These are phyloP conservation scores for Hymenotorrendiella dingleyae DNA, from an alignment of 2,329 filamentous ascomycete genomes.

Conservation along the genomic window DNA sequence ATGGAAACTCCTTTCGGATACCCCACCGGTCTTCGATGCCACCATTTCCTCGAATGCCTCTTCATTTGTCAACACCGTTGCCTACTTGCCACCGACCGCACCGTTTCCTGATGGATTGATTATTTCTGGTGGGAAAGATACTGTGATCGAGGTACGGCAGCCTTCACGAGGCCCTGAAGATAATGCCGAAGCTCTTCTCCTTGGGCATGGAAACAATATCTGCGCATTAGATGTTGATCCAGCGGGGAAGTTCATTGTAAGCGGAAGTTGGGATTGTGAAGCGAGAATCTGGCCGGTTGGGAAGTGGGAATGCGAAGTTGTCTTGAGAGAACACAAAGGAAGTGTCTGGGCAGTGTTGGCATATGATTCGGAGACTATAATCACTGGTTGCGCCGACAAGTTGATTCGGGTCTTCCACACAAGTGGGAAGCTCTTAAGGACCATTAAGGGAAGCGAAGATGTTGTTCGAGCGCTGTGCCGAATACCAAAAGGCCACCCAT, in stretches of 20 bases:
- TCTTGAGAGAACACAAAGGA: constrained; percentile 70
- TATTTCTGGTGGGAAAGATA: constrained; percentile 83
- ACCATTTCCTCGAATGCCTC: constrained; percentile 74
- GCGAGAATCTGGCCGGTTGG: constrained; percentile 81
- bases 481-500: constrained; percentile 68
- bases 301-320: constrained; percentile 72
- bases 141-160: constrained; percentile 83
- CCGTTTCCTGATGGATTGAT: constrained; percentile 71
- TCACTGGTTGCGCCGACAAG: constrained; percentile 91
- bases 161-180: constrained; percentile 61
- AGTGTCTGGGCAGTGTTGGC: constrained; percentile 90
- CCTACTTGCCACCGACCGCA: constrained; percentile 65
- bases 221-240: constrained; percentile 78
- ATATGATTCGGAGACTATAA: constrained; percentile 70
- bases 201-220: constrained; percentile 84
- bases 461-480: constrained; percentile 84
- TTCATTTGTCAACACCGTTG: constrained; percentile 80
- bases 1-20: constrained; percentile 66
- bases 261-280: constrained; percentile 88
- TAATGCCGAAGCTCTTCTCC: constrained; percentile 76
- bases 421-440: constrained; percentile 56
- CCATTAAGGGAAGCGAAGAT: constrained; percentile 67
- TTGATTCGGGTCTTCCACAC: constrained; percentile 76
- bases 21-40: constrained; percentile 67
- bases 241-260: constrained; percentile 69